Evolutionary conservation across 1,284 basidiomycete genomes (phyloP).

Genomic region (Austroboletus novae-zelandiae): DNA sequence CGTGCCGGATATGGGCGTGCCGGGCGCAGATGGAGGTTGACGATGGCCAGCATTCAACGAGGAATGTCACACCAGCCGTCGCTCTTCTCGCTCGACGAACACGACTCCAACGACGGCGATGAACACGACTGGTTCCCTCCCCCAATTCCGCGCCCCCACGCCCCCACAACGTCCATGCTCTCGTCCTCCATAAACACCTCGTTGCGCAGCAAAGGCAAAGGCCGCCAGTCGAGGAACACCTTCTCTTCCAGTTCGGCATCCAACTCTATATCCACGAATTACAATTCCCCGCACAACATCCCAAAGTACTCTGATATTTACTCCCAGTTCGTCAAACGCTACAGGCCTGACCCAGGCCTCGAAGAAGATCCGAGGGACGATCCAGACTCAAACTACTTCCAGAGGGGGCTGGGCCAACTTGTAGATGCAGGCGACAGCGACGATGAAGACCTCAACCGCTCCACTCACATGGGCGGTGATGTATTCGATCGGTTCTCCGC

Average conservation of each 20-base stretch:
- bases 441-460: conserved; percentile 59
- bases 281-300: conserved; percentile 30
- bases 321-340: conserved; percentile 73
- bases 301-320: conserved; percentile 66
- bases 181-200: conserved; percentile 31
- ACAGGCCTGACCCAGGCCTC: conserved; percentile 56
- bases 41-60: conserved; percentile 36
- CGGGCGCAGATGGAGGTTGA: neutral
- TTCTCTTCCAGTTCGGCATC: conserved; percentile 30
- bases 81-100: conserved; percentile 64
- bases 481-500: conserved; percentile 50
- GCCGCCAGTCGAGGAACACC: conserved; percentile 36
- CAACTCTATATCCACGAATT: conserved; percentile 32
- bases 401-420: conserved; percentile 67
- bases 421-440: conserved; percentile 73
- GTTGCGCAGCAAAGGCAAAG: conserved; percentile 33
- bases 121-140: conserved; percentile 46
- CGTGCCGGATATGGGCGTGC: conserved; percentile 2
- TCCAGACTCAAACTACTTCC: conserved; percentile 73
- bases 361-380: conserved; percentile 69
- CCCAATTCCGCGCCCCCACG: conserved; percentile 31
- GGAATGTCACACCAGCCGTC: conserved; percentile 53
- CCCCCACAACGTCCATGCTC: conserved; percentile 26
- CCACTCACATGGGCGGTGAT: conserved; percentile 43
- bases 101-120: conserved; percentile 46